Percentiles rank a stretch among this genome's conserved stretches.
Evolutionary conservation across 495 filamentous ascomycete genomes (phyloP).

Genomic region (Physcia stellaris): DNA sequence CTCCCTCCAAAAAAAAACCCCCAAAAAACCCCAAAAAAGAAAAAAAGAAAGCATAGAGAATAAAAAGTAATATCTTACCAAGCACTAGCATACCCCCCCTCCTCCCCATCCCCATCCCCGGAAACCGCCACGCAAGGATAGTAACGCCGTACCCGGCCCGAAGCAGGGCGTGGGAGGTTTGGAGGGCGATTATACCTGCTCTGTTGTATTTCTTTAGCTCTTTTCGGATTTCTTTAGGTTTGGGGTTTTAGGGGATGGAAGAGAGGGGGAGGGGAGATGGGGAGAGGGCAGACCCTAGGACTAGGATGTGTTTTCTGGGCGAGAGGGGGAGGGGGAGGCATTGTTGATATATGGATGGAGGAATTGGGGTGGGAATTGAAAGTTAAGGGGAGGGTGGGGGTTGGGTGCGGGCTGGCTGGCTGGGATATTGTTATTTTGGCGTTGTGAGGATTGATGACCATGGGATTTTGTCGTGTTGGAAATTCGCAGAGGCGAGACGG

Average conservation of each 20-base stretch:
- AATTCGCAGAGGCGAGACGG: too few species aligned
- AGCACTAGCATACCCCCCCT: not conserved
- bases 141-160: conserved; percentile 27
- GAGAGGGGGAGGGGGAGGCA: not conserved
- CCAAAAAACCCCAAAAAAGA: conserved; percentile 13
- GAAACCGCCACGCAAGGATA: conserved; percentile 27
- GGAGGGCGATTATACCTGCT: conserved; percentile 34
- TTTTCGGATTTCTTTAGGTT: not conserved
- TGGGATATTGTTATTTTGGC: too few species aligned
- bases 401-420: too few species aligned
- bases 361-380: not conserved
- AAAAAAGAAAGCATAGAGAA: conserved; percentile 8
- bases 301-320: not conserved
- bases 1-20: not conserved
- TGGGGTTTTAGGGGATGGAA: not conserved
- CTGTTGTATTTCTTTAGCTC: conserved; percentile 6
- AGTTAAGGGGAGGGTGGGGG: too few species aligned
- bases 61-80: conserved; percentile 5
- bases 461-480: too few species aligned
- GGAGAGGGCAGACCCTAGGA: not conserved
- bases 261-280: not conserved
- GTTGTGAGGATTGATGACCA: too few species aligned
- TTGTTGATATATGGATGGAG: not conserved
- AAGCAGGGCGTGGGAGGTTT: conserved; percentile 30
- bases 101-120: conserved; percentile 21